Evolutionary conservation across 352 stramenopile species (phyloP), one percentile per base, ranked within the genome.

Genomic region (Blastocystis sp.): DNA sequence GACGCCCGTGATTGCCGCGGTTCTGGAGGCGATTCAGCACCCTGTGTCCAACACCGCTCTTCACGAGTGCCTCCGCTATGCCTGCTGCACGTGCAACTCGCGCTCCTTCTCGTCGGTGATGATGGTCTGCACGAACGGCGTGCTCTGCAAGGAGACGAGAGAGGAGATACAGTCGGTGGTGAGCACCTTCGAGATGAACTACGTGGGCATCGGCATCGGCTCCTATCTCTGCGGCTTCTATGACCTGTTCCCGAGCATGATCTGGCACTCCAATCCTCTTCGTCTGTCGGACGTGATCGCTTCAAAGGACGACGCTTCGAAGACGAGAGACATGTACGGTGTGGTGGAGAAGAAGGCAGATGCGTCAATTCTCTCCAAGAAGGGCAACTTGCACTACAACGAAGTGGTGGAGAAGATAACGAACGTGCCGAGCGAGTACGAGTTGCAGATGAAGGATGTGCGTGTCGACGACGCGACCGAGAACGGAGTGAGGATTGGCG

Each of bases 61-160:
- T 31, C 60, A n/a, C 6, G 60, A 70, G 9, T 63, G 71, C 79
- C 19, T 81, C 31, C 50, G 60, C 50, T 81, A 81, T n/a, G 71
- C 71, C 6, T 81, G 60, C 31, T 55, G 37, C 31, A 79, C 67
- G 50, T 35, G 37, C 26, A 79, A 79, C 26, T 55, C 31, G 10
- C 37, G 67, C 26, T 81, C 29, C 31, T 63, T 71, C 19, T 70
- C 26, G 6, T 63, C 71, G 19, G 21, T 81, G 26, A 71, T 63
- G 50, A 81, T 81, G 37, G 31, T 81, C 6, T 45, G 19, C 12
- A 81, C 71, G 31, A 81, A 81, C 31, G 71, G 71, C 79, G 60
- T 70, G 13, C 21, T 70, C 9, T 81, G 16, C 19, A 31, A 63
- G 26, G 24, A 31, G 37, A 33, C 50, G 21, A 31, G 60, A 62